Evolutionary conservation across 208 protist species (phyloP).

Genomic region (Wallacemonas collosoma): DNA sequence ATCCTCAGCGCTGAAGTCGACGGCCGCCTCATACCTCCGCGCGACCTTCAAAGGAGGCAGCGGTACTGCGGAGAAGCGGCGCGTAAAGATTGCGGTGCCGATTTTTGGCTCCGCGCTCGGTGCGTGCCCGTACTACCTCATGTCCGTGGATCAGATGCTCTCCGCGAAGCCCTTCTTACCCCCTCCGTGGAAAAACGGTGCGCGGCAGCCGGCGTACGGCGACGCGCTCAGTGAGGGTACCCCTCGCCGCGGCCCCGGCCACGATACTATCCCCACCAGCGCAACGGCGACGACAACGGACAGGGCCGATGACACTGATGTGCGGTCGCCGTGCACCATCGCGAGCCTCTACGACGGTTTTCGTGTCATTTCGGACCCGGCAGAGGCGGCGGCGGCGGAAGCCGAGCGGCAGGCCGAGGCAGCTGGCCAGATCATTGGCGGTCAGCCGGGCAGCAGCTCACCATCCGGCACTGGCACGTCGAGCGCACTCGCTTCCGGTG

Average conservation of each 20-base stretch:
- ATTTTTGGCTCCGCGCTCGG: slow-evolving; percentile 52
- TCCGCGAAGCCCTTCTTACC: slow-evolving; percentile 41
- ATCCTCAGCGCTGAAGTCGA: background rate
- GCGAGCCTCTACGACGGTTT: slow-evolving; percentile 30
- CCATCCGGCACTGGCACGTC: background rate
- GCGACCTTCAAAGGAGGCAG: background rate
- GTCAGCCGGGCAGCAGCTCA: too few species aligned
- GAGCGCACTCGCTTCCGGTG: background rate
- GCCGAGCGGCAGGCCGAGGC: background rate
- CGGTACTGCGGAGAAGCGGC: background rate
- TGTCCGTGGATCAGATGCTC: slow-evolving; percentile 52
- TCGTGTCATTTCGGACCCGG: slow-evolving; percentile 4
- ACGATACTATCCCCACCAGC: background rate
- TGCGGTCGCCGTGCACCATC: slow-evolving; percentile 20
- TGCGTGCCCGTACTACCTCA: slow-evolving; percentile 54
- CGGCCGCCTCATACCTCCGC: slow-evolving; percentile 23
- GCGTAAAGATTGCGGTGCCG: slow-evolving; percentile 47
- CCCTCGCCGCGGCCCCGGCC: background rate
- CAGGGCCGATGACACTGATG: background rate
- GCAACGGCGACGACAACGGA: background rate
- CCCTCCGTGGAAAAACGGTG: slow-evolving; percentile 19
- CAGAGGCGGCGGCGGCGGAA: background rate
- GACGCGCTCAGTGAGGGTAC: slow-evolving; percentile 20
- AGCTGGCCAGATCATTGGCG: too few species aligned
- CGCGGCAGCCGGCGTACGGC: slow-evolving; percentile 15